Percentiles rank a stretch among this genome's conserved stretches.
Evolutionary conservation across 1,284 basidiomycete species (phyloP).

Genomic region (Prillingera fragicola): DNA sequence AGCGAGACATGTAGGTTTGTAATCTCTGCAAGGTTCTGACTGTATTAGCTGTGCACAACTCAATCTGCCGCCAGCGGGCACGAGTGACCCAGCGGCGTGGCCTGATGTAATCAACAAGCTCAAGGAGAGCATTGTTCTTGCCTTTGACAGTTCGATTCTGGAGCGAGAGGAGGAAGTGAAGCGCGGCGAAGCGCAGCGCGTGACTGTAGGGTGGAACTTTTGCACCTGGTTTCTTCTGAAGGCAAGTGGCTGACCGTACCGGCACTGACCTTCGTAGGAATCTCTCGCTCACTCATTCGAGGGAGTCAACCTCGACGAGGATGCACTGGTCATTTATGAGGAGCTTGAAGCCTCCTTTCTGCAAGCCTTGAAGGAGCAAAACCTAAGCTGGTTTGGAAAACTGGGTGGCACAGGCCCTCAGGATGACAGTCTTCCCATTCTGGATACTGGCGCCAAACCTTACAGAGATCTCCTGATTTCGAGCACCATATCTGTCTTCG

Average conservation of each 20-base stretch:
- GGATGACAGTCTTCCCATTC: slow-evolving; percentile 75
- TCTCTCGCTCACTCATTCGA: slow-evolving; percentile 88
- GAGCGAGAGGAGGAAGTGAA: slow-evolving; percentile 82
- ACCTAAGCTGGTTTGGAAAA: slow-evolving; percentile 81
- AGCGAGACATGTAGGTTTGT: slow-evolving; percentile 68
- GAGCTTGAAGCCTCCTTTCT: slow-evolving; percentile 85
- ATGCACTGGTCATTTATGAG: slow-evolving; percentile 81
- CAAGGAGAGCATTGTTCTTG: slow-evolving; percentile 76
- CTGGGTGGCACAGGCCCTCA: slow-evolving; percentile 56
- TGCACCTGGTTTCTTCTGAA: slow-evolving; percentile 93
- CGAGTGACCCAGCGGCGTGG: slow-evolving; percentile 70
- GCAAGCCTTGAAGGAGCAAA: slow-evolving; percentile 65
- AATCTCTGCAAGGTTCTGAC: not conserved
- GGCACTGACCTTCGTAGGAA: slow-evolving; percentile 59
- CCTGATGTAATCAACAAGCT: slow-evolving; percentile 81
- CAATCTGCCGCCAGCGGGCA: slow-evolving; percentile 30
- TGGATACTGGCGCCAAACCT: slow-evolving; percentile 74
- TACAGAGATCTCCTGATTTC: slow-evolving; percentile 85
- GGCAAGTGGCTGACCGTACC: slow-evolving; percentile 51
- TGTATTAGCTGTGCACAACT: slow-evolving; percentile 70
- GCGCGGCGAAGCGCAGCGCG: slow-evolving; percentile 74
- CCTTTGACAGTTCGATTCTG: slow-evolving; percentile 72
- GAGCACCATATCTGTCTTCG: slow-evolving; percentile 87
- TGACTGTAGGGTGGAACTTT: slow-evolving; percentile 94
- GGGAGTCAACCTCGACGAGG: slow-evolving; percentile 80